A percentile compares a stretch with the other conserved stretches of the same genome.
Conservation (phyloP, 192 early-diverging fungal species). For the Backusella mclennaniae region DNA sequence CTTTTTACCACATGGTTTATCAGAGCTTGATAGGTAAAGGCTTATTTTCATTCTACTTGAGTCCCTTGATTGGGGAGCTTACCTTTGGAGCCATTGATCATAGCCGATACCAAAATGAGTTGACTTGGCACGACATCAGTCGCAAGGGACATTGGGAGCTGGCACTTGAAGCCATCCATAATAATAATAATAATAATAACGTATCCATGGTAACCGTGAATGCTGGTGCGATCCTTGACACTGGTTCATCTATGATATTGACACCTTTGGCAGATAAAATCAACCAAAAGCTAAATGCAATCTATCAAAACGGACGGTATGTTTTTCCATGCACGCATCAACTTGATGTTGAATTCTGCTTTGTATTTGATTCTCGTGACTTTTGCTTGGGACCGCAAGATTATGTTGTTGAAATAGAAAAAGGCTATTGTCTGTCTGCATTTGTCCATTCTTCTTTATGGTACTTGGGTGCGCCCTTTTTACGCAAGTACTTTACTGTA, state of each 20-base stretch:
- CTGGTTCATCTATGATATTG: background rate
- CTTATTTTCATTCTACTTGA: background rate
- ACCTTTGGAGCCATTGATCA: background rate
- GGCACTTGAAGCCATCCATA: background rate
- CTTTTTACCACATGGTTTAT: background rate
- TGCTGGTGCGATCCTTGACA: background rate
- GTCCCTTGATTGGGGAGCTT: background rate
- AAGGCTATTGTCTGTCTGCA: background rate
- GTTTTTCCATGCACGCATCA: background rate
- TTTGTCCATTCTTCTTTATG: background rate
- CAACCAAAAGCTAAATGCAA: background rate
- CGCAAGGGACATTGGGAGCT: background rate
- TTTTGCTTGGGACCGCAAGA: background rate
- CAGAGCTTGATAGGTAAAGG: too few species aligned
- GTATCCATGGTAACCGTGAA: background rate
- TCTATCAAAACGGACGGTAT: background rate
- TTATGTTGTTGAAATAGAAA: background rate
- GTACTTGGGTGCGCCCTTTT: background rate
- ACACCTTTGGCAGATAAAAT: background rate
- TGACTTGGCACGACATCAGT: background rate
- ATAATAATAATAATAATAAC: background rate
- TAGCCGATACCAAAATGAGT: background rate
- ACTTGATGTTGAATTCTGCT: background rate
- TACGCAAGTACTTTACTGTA: background rate
- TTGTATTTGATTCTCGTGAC: background rate